A percentile compares a stretch with the other conserved stretches of the same genome.
These are phyloP conservation scores for Echites panduratus DNA, from an alignment of 257 asterid genomes.

Conservation along the genomic window DNA sequence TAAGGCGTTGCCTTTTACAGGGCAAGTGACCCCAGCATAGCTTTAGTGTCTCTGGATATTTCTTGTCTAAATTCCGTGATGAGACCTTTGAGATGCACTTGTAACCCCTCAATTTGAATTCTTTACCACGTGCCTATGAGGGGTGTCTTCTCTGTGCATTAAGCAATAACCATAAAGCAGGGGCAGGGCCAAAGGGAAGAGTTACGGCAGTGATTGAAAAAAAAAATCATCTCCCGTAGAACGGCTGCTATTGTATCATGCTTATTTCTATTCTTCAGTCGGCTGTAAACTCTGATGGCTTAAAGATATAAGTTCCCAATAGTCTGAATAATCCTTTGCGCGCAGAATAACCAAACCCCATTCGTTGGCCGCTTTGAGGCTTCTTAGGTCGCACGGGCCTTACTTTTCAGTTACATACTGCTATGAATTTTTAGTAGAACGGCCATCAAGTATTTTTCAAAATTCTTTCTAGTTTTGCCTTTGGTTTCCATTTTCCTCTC, in stretches of 20 bases:
- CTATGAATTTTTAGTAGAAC: not conserved
- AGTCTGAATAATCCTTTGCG: not conserved
- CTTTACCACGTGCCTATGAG: not conserved
- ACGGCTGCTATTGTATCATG: not conserved
- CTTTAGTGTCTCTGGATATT: not conserved
- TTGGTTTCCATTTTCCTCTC: not conserved
- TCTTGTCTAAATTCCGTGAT: not conserved
- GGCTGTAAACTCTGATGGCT: not conserved
- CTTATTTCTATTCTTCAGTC: not conserved
- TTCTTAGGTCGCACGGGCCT: not conserved
- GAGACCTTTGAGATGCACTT: not conserved
- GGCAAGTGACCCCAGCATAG: no score
- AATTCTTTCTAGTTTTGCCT: not conserved
- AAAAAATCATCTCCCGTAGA: not conserved
- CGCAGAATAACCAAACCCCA: not conserved
- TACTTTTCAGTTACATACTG: not conserved
- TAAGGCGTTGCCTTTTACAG: not conserved
- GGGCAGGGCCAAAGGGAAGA: not conserved
- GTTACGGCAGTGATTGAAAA: not conserved
- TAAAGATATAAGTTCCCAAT: not conserved
- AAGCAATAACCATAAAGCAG: not conserved
- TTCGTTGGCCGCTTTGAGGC: not conserved
- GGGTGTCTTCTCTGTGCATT: not conserved
- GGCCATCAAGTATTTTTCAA: not conserved
- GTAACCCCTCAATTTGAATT: not conserved